A percentile compares a stretch with the other conserved stretches of the same genome.
phyloP scores from a whole-genome alignment of 192 early-diverging fungal species.

The Coemansia sp. region DNA sequence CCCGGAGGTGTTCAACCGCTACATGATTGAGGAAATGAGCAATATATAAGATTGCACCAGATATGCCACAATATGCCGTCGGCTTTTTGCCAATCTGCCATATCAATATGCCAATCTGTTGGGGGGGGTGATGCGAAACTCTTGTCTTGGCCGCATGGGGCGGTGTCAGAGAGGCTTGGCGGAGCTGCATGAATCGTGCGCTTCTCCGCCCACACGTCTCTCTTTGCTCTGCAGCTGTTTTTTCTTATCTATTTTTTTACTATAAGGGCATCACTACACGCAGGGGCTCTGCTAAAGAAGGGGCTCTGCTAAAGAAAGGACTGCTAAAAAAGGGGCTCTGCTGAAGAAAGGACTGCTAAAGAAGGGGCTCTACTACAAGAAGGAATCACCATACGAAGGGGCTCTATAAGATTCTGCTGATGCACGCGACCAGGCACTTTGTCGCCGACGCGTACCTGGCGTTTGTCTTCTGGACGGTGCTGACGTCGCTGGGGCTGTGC shows the following conservation, averaged over 20 bases:
- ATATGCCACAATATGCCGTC: too few relatives aligned
- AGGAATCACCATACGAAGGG: too few relatives aligned
- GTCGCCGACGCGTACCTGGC: slow-evolving; percentile 67
- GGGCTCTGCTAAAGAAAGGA: too few relatives aligned
- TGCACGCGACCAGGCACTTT: slow-evolving; percentile 54
- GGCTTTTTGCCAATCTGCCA: too few relatives aligned
- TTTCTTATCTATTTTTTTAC: background rate
- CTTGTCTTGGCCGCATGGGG: too few relatives aligned
- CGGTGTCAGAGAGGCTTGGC: background rate
- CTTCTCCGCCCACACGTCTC: background rate
- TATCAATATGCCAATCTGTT: too few relatives aligned
- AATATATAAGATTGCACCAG: background rate
- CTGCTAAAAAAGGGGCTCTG: too few relatives aligned
- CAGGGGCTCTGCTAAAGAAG: too few relatives aligned
- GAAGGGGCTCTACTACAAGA: background rate
- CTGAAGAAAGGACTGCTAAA: too few relatives aligned
- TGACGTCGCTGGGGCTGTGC: slow-evolving; percentile 67
- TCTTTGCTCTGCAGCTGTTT: slow-evolving; percentile 8
- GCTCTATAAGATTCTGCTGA: too few relatives aligned
- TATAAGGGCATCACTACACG: too few relatives aligned
- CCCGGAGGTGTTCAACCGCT: slow-evolving; percentile 67
- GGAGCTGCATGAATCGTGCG: background rate
- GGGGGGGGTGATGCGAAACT: too few relatives aligned
- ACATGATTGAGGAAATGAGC: slow-evolving; percentile 59
- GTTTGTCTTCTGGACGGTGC: slow-evolving; percentile 81